These are phyloP conservation scores for Sporisorium exsertum DNA, from an alignment of 1,284 basidiomycete species.

Conservation along the genomic window DNA sequence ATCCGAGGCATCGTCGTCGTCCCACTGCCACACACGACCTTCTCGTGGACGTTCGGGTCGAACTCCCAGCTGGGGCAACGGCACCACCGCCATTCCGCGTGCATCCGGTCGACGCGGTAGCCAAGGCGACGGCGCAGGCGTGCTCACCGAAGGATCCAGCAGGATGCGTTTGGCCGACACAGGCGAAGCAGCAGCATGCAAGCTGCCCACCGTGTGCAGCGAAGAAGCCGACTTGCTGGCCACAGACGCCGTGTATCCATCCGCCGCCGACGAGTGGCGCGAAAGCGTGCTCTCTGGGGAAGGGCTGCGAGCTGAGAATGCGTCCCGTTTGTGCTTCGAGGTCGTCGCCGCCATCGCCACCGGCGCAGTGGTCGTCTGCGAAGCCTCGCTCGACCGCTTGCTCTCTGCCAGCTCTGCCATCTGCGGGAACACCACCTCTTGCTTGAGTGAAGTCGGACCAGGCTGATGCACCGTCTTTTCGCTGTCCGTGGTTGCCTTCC, in stretches of 20 bases:
- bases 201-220: slow-evolving; percentile 20
- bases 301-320: slow-evolving; percentile 14
- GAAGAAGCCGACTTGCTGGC: slow-evolving; percentile 43
- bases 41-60: slow-evolving; percentile 64
- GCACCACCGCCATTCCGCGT: slow-evolving; percentile 60
- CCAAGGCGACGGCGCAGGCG: slow-evolving; percentile 57
- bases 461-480: slow-evolving; percentile 37
- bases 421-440: slow-evolving; percentile 18
- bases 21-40: slow-evolving; percentile 61
- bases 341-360: background rate
- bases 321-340: background rate
- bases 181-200: slow-evolving; percentile 23
- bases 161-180: slow-evolving; percentile 31
- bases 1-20: slow-evolving; percentile 50
- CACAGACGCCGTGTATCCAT: slow-evolving; percentile 29
- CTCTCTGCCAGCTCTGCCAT: slow-evolving; percentile 10
- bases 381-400: background rate
- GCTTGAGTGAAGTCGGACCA: slow-evolving; percentile 16
- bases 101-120: slow-evolving; percentile 66
- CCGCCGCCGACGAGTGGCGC: slow-evolving; percentile 35
- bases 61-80: slow-evolving; percentile 62
- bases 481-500: slow-evolving; percentile 43
- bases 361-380: background rate
- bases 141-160: slow-evolving; percentile 56
- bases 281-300: slow-evolving; percentile 39